Evolutionary conservation across 2,329 filamentous ascomycete species (phyloP).

Genomic region (Myriosclerotinia curreyana): DNA sequence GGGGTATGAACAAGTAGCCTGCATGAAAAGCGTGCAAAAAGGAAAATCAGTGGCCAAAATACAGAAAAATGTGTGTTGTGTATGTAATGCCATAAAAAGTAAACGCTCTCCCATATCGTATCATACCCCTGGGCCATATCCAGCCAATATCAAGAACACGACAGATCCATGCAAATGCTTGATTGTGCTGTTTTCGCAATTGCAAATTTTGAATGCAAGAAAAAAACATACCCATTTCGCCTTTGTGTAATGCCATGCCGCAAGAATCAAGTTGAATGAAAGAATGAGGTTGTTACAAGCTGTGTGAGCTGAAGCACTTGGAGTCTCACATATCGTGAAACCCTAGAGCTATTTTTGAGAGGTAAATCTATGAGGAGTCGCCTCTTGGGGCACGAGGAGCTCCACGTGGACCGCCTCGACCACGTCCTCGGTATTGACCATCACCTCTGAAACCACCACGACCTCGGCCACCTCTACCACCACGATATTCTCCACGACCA

Average conservation of each 20-base stretch:
- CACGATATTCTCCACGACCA: conserved; percentile 47
- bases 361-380: conserved; percentile 18
- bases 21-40: conserved; percentile 16
- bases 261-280: conserved; percentile 23
- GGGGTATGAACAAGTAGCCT: conserved; percentile 21
- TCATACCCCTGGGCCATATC: conserved; percentile 20
- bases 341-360: conserved; percentile 3
- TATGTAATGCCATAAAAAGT: conserved; percentile 13
- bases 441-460: conserved; percentile 42
- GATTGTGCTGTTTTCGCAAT: conserved; percentile 19
- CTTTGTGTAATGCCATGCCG: conserved; percentile 24
- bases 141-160: conserved; percentile 23
- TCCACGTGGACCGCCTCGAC: conserved; percentile 29
- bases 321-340: not conserved
- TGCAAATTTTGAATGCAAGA: conserved; percentile 19
- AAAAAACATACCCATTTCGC: conserved; percentile 24
- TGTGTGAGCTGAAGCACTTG: conserved; percentile 5
- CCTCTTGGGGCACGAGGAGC: conserved; percentile 30
- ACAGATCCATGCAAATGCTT: conserved; percentile 22
- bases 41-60: conserved; percentile 18
- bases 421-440: conserved; percentile 41
- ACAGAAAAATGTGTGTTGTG: conserved; percentile 14
- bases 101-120: conserved; percentile 21
- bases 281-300: conserved; percentile 21
- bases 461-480: conserved; percentile 46